Evolutionary conservation across 495 filamentous ascomycete genomes (phyloP).

Genomic region (Terfezia boudieri): DNA sequence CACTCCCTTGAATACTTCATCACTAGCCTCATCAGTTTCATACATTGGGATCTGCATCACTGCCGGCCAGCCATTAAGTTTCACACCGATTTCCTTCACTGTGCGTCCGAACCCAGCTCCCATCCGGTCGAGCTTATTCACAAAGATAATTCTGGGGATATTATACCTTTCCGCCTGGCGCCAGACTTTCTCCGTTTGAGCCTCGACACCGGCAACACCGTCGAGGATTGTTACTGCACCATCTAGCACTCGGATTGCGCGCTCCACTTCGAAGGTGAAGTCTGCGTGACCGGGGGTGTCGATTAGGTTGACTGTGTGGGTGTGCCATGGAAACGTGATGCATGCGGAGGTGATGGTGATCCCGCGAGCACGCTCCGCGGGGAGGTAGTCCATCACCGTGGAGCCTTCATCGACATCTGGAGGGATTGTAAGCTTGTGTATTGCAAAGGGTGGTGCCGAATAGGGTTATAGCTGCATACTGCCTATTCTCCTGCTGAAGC

Average conservation of each 20-base stretch:
- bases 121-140: slow-evolving; percentile 93
- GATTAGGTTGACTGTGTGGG: slow-evolving; percentile 74
- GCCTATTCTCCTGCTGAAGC: slow-evolving; percentile 66
- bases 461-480: slow-evolving; percentile 25
- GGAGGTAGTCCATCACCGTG: slow-evolving; percentile 93
- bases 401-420: slow-evolving; percentile 88
- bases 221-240: slow-evolving; percentile 92
- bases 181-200: slow-evolving; percentile 97
- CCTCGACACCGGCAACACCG: slow-evolving; percentile 90
- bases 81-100: slow-evolving; percentile 58
- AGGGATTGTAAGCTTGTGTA: neutral
- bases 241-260: slow-evolving; percentile 80
- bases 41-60: slow-evolving; percentile 95
- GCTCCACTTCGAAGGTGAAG: slow-evolving; percentile 92
- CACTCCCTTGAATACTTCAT: slow-evolving; percentile 55
- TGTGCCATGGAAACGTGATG: slow-evolving; percentile 72
- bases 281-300: slow-evolving; percentile 97
- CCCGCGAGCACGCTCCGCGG: slow-evolving; percentile 75
- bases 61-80: slow-evolving; percentile 64
- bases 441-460: neutral
- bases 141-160: slow-evolving; percentile 69
- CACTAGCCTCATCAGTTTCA: slow-evolving; percentile 25
- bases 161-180: slow-evolving; percentile 59
- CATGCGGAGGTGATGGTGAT: slow-evolving; percentile 98
- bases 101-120: slow-evolving; percentile 78